Evolutionary conservation across 257 asterid genomes (phyloP), one percentile per base, ranked within the genome.

Genomic region (Avicennia marina): DNA sequence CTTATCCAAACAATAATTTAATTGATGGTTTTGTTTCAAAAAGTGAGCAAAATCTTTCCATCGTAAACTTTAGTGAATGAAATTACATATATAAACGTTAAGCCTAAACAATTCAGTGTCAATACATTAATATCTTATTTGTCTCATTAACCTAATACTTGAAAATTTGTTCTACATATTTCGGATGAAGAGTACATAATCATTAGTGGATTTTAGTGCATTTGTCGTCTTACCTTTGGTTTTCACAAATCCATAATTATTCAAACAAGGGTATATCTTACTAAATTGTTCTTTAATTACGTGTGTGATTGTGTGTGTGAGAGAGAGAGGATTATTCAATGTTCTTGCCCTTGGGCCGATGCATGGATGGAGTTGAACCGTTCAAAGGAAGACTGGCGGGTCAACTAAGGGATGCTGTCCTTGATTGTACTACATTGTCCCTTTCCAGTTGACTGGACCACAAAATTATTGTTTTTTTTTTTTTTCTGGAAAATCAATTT

Each of bases 361-460:
- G 32, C 18, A 33, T 47, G 3, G 7, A 20, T 32, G 16, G 36
- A 40, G 50, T 52, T 38, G 57, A 46, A 19, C 3, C 13, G 21
- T 43, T 58, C 21, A 26, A 27, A 8, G 3, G 7, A 11, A 25
- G 45, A 43, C 10, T 11, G 2, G 34, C 32, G 34, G 45, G 75
- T 76, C 74, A 72, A 72, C 61, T 61, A 40, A 64, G 50, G 56
- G 43, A 16, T 47, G 66, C 66, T 61, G 76, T 68, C 72, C 76
- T 64, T 64, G 71, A 76, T 76, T 50, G 78, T 76, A 76, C 78
- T 21, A 12, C 56, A 36, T 22, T 56, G 77, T 75, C 72, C 2
- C 29, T 65, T 64, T 52, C 48, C 56, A 38, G 16, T 65, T 57
- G 73, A 62, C 75, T 49, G 47, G 44, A 51, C 63, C 15, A 8